These are phyloP conservation scores for Phytophthora capsici DNA, from an alignment of 352 stramenopile genomes.

Conservation along the genomic window DNA sequence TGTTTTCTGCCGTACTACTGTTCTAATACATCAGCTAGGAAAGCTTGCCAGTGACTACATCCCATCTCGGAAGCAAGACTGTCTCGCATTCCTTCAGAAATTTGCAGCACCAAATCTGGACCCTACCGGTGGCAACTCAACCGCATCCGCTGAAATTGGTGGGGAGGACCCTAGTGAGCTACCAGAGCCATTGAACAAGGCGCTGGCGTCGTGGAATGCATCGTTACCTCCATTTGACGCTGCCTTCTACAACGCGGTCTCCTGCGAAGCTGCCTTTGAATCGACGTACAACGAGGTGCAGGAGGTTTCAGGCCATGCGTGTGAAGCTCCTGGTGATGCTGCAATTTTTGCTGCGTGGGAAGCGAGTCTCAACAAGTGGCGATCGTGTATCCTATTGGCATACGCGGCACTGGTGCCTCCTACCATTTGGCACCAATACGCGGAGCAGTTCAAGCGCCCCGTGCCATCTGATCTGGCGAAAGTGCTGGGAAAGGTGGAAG, in stretches of 20 bases:
- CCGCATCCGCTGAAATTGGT: slow-evolving; percentile 41
- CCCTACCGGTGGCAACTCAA: slow-evolving; percentile 13
- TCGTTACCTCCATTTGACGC: slow-evolving; percentile 80
- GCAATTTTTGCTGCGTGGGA: slow-evolving; percentile 58
- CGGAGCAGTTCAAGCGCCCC: slow-evolving; percentile 53
- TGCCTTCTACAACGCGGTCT: slow-evolving; percentile 79
- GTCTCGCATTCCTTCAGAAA: slow-evolving; percentile 60
- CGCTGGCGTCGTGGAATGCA: slow-evolving; percentile 66
- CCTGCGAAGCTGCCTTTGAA: slow-evolving; percentile 75
- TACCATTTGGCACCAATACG: slow-evolving; percentile 70
- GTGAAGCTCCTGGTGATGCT: slow-evolving; percentile 42
- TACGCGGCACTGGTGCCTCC: slow-evolving; percentile 75
- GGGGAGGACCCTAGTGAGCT: slow-evolving; percentile 74
- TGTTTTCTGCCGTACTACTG: background rate
- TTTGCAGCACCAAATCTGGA: slow-evolving; percentile 57
- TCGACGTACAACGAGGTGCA: slow-evolving; percentile 67
- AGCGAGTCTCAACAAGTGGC: slow-evolving; percentile 60
- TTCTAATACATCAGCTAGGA: slow-evolving; percentile 44
- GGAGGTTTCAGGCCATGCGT: slow-evolving; percentile 55
- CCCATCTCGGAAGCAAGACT: slow-evolving; percentile 62
- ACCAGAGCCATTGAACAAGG: slow-evolving; percentile 45
- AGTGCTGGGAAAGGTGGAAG: slow-evolving; percentile 37
- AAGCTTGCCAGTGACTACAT: slow-evolving; percentile 74
- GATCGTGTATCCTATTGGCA: slow-evolving; percentile 66
- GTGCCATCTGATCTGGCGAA: slow-evolving; percentile 59